These are phyloP conservation scores for Leishmania tarentolae DNA, from an alignment of 208 protist species.

Conservation along the genomic window DNA sequence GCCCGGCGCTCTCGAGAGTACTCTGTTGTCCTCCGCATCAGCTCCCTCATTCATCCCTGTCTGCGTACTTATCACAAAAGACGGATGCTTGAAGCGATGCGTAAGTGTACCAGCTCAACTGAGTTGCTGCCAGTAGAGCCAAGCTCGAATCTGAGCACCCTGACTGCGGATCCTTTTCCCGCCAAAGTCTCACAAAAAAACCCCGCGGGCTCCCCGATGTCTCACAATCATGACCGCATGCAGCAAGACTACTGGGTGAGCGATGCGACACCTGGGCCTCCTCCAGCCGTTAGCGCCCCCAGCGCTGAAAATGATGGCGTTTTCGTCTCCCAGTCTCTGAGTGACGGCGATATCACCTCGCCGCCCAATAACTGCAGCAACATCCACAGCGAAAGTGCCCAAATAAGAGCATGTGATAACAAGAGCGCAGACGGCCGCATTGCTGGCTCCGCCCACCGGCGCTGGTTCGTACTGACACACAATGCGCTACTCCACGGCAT, in stretches of 20 bases:
- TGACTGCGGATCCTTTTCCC: neutral
- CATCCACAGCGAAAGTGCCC: neutral
- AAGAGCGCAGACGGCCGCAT: neutral
- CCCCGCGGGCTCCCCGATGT: neutral
- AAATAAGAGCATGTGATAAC: neutral
- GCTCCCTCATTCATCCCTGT: neutral
- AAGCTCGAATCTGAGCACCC: neutral
- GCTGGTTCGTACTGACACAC: constrained; percentile 22
- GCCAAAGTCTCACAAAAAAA: neutral
- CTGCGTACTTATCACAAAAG: too few relatives aligned
- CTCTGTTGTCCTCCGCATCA: neutral
- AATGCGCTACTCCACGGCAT: constrained; percentile 30
- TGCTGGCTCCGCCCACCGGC: neutral
- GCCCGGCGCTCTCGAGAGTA: neutral
- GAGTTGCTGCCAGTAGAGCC: neutral
- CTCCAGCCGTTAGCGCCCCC: neutral
- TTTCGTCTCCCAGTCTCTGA: neutral
- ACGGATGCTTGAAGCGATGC: neutral
- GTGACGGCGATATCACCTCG: constrained; percentile 3
- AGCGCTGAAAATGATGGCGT: neutral
- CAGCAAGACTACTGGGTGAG: neutral
- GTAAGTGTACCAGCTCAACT: neutral
- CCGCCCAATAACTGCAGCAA: too few relatives aligned
- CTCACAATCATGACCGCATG: neutral
- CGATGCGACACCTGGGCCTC: neutral